These are phyloP conservation scores for Nigrospora osmanthi DNA, from an alignment of 2,329 filamentous ascomycete genomes.

Conservation along the genomic window DNA sequence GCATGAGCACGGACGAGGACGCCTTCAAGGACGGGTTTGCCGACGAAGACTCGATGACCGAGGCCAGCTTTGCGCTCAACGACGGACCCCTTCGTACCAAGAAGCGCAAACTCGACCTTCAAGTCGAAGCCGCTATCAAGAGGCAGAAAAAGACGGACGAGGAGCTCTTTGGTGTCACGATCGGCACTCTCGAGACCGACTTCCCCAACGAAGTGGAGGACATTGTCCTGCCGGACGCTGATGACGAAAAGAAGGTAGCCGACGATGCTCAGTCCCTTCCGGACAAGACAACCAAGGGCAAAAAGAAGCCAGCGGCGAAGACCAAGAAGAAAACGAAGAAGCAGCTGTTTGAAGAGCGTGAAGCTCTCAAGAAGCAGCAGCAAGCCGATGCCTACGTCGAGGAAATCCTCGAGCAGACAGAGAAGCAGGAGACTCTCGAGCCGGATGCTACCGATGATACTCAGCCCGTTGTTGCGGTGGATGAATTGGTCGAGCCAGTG, in stretches of 20 bases:
- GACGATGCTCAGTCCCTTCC: conserved; percentile 36
- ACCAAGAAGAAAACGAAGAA: conserved; percentile 53
- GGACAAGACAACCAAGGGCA: conserved; percentile 34
- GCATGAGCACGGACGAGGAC: conserved; percentile 57
- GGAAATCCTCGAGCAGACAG: conserved; percentile 28
- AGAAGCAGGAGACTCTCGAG: conserved; percentile 24
- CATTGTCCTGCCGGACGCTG: conserved; percentile 37
- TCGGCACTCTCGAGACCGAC: conserved; percentile 43
- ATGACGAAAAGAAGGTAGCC: conserved; percentile 36
- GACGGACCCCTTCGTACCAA: conserved; percentile 45
- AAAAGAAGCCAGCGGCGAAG: conserved; percentile 45
- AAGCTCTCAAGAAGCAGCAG: conserved; percentile 60
- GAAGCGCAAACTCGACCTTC: conserved; percentile 69
- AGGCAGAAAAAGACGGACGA: conserved; percentile 75
- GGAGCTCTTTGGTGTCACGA: conserved; percentile 62
- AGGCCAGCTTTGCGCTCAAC: conserved; percentile 60
- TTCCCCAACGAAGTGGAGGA: conserved; percentile 43
- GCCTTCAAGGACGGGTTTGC: conserved; percentile 40
- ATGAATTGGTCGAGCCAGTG: conserved; percentile 20
- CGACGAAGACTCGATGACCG: conserved; percentile 63
- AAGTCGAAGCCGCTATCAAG: conserved; percentile 65
- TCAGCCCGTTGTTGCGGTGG: conserved; percentile 9
- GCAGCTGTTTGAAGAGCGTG: conserved; percentile 23
- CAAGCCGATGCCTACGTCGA: conserved; percentile 36
- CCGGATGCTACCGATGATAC: conserved; percentile 17